phyloP scores from a whole-genome alignment of 345 rosid genomes.

The Euphorbia tirucalli region DNA sequence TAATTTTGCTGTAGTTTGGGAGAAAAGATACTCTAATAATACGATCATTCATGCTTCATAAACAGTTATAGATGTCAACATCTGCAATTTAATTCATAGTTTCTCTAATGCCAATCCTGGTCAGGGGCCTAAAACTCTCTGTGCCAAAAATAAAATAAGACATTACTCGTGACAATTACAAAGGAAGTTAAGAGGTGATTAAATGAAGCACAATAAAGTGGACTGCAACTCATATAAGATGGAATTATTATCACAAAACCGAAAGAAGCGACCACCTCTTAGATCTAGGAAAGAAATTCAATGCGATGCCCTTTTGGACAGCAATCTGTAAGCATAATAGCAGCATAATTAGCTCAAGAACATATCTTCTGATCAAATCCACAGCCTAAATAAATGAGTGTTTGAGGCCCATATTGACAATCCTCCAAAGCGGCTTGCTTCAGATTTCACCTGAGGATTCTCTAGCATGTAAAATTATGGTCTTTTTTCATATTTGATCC shows the following conservation, averaged over 20 bases:
- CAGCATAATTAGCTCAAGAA: too few relatives aligned
- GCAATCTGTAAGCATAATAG: too few relatives aligned
- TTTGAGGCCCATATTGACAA: too few relatives aligned
- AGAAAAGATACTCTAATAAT: background rate
- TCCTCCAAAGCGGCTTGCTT: conserved; percentile 40
- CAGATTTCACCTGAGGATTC: conserved; percentile 68
- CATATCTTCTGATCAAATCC: too few relatives aligned
- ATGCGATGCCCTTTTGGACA: too few relatives aligned
- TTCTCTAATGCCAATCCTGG: background rate
- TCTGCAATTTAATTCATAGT: background rate
- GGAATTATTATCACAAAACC: too few relatives aligned
- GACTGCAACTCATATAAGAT: conserved; percentile 18
- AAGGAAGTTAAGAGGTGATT: conserved; percentile 53
- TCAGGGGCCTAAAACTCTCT: background rate
- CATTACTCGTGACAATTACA: background rate
- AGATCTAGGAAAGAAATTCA: too few relatives aligned
- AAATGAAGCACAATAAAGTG: too few relatives aligned
- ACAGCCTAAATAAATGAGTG: too few relatives aligned
- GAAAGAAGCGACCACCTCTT: too few relatives aligned
- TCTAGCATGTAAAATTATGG: conserved; percentile 89
- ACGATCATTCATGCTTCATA: background rate
- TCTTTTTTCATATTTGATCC: conserved; percentile 77
- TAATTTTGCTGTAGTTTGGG: background rate
- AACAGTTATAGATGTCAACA: background rate
- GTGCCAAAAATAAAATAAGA: background rate